phyloP scores from a whole-genome alignment of 805 yeast genomes.

The Ogataea populi-albae region DNA sequence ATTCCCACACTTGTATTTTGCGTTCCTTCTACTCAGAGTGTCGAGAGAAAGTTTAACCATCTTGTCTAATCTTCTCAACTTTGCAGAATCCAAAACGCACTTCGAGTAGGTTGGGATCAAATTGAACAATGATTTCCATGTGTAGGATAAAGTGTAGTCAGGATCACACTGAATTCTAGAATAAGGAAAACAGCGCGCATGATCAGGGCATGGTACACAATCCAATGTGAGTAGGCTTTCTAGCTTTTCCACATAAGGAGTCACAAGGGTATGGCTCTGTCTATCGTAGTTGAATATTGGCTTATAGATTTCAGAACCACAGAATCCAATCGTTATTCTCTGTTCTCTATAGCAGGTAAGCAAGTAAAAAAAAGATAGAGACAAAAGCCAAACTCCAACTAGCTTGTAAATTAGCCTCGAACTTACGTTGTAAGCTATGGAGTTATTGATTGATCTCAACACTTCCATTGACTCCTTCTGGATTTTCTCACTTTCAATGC shows the following conservation, averaged over 20 bases:
- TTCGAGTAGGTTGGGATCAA: conserved; percentile 57
- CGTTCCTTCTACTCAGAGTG: conserved; percentile 68
- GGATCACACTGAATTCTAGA: conserved; percentile 68
- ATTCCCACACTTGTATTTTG: conserved; percentile 43
- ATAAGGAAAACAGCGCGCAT: conserved; percentile 70
- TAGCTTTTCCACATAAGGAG: conserved; percentile 31
- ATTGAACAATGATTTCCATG: conserved; percentile 56
- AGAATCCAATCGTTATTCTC: conserved; percentile 64
- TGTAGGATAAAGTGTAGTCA: conserved; percentile 54
- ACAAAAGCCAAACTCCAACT: conserved; percentile 13
- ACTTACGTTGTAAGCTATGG: conserved; percentile 6
- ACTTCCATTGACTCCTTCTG: conserved; percentile 25
- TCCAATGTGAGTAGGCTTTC: conserved; percentile 54
- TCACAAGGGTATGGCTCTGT: conserved; percentile 7
- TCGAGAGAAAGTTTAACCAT: conserved; percentile 66
- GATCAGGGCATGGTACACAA: conserved; percentile 79
- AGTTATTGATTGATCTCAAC: conserved; percentile 10
- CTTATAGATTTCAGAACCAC: conserved; percentile 59
- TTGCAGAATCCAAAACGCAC: conserved; percentile 77
- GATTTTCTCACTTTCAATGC: conserved; percentile 20
- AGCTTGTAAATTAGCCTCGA: conserved; percentile 10
- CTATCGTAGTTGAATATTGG: conserved; percentile 29
- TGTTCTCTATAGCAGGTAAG: conserved; percentile 47
- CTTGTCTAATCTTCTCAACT: conserved; percentile 63
- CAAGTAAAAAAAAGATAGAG: conserved; percentile 11